phyloP scores from a whole-genome alignment of 345 rosid genomes.

The Kernera saxatilis region DNA sequence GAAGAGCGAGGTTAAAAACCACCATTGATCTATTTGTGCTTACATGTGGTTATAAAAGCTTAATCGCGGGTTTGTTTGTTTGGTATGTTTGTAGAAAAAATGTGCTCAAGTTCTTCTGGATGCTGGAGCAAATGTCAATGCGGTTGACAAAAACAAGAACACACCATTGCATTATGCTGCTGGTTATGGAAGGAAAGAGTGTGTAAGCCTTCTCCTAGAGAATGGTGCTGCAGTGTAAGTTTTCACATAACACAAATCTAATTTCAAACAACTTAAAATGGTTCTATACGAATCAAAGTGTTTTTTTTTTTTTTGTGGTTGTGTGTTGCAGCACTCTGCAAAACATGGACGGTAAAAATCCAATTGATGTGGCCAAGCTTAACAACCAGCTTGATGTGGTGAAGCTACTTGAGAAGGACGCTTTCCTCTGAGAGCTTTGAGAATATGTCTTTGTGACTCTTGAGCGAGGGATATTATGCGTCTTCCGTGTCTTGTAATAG shows the following conservation, averaged over 20 bases:
- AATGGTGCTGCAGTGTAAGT: constrained; percentile 98
- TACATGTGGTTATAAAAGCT: neutral
- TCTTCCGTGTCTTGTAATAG: constrained; percentile 1
- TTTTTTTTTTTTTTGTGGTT: neutral
- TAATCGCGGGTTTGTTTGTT: neutral
- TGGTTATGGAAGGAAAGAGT: constrained; percentile 93
- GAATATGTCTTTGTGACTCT: constrained; percentile 5
- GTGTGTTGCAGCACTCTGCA: constrained; percentile 62
- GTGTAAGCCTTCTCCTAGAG: constrained; percentile 78
- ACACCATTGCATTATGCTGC: constrained; percentile 94
- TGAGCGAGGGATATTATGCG: neutral
- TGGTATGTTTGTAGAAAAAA: constrained; percentile 42
- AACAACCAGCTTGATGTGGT: constrained; percentile 83
- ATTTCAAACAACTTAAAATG: neutral
- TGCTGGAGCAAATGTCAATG: constrained; percentile 81
- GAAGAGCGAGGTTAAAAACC: neutral
- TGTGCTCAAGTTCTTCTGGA: constrained; percentile 84
- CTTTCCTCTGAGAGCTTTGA: constrained; percentile 55
- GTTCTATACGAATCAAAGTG: neutral
- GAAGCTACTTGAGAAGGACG: constrained; percentile 87
- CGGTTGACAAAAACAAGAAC: constrained; percentile 88
- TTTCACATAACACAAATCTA: neutral
- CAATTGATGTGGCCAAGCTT: constrained; percentile 90
- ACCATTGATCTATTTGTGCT: neutral
- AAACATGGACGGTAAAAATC: constrained; percentile 89